Conservation (phyloP, 176 grass and related monocot genomes). For the Cymbopogon citratus region DNA sequence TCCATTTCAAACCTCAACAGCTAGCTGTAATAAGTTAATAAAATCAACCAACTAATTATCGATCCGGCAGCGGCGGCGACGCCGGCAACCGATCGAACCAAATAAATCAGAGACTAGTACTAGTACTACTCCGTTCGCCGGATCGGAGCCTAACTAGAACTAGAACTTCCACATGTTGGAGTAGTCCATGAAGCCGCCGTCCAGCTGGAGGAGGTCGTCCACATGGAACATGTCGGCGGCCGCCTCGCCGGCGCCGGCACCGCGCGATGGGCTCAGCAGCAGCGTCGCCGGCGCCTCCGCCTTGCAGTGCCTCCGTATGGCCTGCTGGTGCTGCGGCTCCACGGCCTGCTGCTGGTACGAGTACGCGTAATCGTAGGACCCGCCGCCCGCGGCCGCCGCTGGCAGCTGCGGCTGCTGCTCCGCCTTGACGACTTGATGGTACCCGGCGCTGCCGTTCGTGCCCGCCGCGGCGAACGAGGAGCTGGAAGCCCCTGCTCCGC, state of each 20-base stretch:
- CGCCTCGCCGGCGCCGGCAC: background rate
- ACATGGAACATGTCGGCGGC: background rate
- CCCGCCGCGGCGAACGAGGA: background rate
- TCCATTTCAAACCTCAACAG: no score
- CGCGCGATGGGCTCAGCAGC: background rate
- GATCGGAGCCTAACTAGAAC: background rate
- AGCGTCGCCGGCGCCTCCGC: background rate
- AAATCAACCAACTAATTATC: background rate
- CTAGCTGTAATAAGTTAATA: background rate
- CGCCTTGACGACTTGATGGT: background rate
- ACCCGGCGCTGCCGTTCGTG: background rate
- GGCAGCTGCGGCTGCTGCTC: background rate
- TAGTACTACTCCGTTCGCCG: background rate
- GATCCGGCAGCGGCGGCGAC: background rate
- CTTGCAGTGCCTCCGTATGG: constrained; percentile 45
- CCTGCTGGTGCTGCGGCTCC: background rate
- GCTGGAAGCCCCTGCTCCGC: background rate
- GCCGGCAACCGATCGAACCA: background rate
- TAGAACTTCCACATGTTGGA: background rate
- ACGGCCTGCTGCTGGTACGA: background rate
- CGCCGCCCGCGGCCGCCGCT: background rate
- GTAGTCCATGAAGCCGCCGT: background rate
- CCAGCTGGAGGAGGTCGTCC: background rate
- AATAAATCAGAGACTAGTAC: background rate
- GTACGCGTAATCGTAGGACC: background rate